phyloP scores from a whole-genome alignment of 225 moss, liverwort and hornwort species.

The Rhytidiadelphus loreus region DNA sequence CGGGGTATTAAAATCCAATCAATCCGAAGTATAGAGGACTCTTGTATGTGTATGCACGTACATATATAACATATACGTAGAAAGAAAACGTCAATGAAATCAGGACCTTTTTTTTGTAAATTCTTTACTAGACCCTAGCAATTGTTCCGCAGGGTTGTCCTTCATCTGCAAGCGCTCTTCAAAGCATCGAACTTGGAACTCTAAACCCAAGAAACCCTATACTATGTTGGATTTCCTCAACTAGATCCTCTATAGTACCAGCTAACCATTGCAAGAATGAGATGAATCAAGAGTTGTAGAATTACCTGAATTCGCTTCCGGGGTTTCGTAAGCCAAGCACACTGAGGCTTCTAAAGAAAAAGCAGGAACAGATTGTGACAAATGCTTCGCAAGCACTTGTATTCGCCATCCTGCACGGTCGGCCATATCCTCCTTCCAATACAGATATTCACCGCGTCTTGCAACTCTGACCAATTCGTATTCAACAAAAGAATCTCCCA shows the following conservation, averaged over 20 bases:
- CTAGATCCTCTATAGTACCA: background rate
- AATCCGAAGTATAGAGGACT: background rate
- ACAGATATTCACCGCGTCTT: background rate
- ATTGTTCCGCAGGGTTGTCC: background rate
- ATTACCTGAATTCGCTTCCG: conserved; percentile 15
- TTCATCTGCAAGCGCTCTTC: background rate
- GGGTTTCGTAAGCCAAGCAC: conserved; percentile 16
- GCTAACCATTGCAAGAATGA: background rate
- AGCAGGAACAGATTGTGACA: background rate
- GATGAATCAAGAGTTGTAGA: background rate
- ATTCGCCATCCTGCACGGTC: conserved; percentile 23
- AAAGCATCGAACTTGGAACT: background rate
- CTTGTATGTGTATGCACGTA: background rate
- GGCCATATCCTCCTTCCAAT: background rate
- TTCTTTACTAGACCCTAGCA: background rate
- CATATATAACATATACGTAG: background rate
- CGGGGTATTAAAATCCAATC: background rate
- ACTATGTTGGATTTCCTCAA: background rate
- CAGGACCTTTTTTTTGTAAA: background rate
- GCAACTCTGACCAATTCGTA: background rate
- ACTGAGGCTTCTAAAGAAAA: background rate
- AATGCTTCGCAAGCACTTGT: conserved; percentile 8
- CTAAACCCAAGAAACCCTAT: background rate
- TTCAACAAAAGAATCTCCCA: background rate
- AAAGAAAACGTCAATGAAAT: background rate